Percentiles rank a stretch among this genome's conserved stretches.
These are phyloP conservation scores for Paramecium biaurelia DNA, from an alignment of 73 alveolate species.

Conservation along the genomic window DNA sequence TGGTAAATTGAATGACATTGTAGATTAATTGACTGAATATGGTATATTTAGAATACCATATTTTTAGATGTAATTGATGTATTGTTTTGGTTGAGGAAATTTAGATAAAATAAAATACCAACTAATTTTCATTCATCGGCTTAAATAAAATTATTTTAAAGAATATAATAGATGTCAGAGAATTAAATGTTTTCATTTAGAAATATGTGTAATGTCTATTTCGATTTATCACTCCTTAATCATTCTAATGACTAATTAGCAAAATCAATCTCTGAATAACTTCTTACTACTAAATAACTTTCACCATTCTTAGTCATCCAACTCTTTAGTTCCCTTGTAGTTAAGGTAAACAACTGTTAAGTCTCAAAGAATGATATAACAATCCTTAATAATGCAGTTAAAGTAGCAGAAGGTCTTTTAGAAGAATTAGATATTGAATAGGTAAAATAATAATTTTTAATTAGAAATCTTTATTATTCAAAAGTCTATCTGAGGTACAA, in stretches of 20 bases:
- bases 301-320: neutral
- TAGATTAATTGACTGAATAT: neutral
- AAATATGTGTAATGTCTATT: neutral
- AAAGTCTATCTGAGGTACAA: neutral
- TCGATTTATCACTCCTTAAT: neutral
- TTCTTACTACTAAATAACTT: neutral
- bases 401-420: neutral
- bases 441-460: neutral
- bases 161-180: neutral
- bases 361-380: neutral
- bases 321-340: neutral
- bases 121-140: neutral
- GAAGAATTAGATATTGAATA: neutral
- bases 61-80: neutral
- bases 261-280: neutral
- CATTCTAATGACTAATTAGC: neutral
- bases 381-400: neutral
- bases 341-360: neutral
- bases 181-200: neutral
- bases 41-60: neutral
- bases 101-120: neutral
- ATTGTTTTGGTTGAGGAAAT: neutral
- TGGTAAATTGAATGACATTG: neutral
- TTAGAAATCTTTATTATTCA: conserved; percentile 18
- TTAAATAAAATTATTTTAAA: neutral